These are phyloP conservation scores for Filobasidium floriforme DNA, from an alignment of 768 basidiomycete species.

Conservation along the genomic window DNA sequence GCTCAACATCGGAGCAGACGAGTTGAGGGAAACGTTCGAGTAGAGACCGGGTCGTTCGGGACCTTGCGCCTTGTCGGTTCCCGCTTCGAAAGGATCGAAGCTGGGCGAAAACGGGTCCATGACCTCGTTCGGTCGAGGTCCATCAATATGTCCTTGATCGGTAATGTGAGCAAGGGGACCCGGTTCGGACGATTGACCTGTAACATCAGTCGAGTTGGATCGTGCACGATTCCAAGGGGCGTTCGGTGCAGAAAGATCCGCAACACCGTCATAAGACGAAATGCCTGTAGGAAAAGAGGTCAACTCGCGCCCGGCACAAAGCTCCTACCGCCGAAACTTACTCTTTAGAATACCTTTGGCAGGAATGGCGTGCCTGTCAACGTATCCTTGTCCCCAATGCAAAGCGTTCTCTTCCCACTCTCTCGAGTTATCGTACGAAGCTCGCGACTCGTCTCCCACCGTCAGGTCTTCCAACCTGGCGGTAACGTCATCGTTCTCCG, in stretches of 20 bases:
- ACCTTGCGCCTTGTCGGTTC: slow-evolving; percentile 19
- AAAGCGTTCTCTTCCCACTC: slow-evolving; percentile 52
- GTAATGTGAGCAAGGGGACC: slow-evolving; percentile 76
- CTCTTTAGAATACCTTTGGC: slow-evolving; percentile 83
- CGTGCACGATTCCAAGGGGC: slow-evolving; percentile 41
- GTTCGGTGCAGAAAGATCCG: slow-evolving; percentile 8
- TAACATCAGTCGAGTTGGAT: slow-evolving; percentile 69
- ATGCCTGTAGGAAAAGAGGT: slow-evolving; percentile 17
- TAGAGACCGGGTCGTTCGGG: slow-evolving; percentile 53
- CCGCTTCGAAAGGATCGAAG: slow-evolving; percentile 52
- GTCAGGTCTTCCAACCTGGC: slow-evolving; percentile 26
- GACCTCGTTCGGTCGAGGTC: slow-evolving; percentile 40
- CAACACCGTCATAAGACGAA: slow-evolving; percentile 21
- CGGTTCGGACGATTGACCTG: slow-evolving; percentile 52
- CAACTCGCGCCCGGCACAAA: neutral
- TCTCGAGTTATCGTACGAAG: slow-evolving; percentile 30
- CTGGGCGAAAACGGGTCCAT: slow-evolving; percentile 51
- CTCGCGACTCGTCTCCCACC: slow-evolving; percentile 23
- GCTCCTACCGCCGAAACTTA: slow-evolving; percentile 46
- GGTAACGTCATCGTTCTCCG: slow-evolving; percentile 48
- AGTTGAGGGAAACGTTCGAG: slow-evolving; percentile 72
- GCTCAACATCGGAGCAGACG: slow-evolving; percentile 73
- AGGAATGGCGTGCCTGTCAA: slow-evolving; percentile 54
- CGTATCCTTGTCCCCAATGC: slow-evolving; percentile 67
- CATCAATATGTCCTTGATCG: slow-evolving; percentile 79